Evolutionary conservation across 2,329 filamentous ascomycete genomes (phyloP).

Genomic region (Sporothrix phasma): DNA sequence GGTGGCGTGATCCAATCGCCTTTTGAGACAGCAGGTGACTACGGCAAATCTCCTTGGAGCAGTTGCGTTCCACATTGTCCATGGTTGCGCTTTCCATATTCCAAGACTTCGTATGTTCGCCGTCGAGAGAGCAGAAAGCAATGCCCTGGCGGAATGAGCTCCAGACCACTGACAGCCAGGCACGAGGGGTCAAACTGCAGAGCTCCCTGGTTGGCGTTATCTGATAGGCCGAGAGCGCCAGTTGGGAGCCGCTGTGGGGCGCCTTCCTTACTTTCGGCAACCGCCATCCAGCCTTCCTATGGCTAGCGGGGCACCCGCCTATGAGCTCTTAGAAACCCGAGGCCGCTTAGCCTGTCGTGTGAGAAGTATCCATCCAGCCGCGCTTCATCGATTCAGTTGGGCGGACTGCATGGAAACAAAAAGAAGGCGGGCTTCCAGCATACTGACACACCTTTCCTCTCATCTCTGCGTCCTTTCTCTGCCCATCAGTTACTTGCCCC

Average conservation of each 20-base stretch:
- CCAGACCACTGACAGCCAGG: not conserved
- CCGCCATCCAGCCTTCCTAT: slow-evolving; percentile 4
- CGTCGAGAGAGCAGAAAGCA: not conserved
- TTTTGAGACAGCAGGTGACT: not conserved
- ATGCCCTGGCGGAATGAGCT: not conserved
- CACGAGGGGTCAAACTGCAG: not conserved
- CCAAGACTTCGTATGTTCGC: not conserved
- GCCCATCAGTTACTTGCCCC: not conserved
- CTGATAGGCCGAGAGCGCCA: slow-evolving; percentile 2
- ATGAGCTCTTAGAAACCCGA: slow-evolving; percentile 8
- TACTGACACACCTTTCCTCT: not conserved
- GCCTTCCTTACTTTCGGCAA: not conserved
- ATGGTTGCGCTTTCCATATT: not conserved
- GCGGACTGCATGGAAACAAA: not conserved
- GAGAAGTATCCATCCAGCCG: not conserved
- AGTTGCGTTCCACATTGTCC: not conserved
- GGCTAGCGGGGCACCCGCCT: slow-evolving; percentile 1
- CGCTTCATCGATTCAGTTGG: not conserved
- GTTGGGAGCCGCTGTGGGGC: not conserved
- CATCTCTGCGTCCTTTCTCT: not conserved
- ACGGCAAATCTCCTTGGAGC: not conserved
- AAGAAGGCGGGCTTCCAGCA: not conserved
- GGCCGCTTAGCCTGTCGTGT: slow-evolving; percentile 14
- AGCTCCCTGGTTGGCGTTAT: not conserved
- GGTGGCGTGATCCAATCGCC: not conserved